Evolutionary conservation across 2,329 filamentous ascomycete genomes (phyloP).

Genomic region (Phoma herbarum): DNA sequence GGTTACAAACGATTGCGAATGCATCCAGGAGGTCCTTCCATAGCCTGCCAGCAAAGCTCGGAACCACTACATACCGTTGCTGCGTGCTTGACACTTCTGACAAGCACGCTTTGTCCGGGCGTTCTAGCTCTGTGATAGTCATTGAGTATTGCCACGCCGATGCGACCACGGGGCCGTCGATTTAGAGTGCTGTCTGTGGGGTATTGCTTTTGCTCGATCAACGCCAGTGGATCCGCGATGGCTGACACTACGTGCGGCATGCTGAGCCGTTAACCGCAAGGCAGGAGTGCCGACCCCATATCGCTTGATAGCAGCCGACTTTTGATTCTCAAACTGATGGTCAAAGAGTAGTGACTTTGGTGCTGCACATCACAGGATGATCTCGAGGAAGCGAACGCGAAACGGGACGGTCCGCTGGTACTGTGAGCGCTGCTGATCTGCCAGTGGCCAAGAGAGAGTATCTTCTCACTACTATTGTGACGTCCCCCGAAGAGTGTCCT

Average conservation of each 20-base stretch:
- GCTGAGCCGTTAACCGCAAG: background rate
- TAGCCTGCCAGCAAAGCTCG: too few relatives aligned
- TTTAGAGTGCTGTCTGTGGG: background rate
- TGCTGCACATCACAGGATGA: background rate
- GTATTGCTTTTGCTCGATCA: background rate
- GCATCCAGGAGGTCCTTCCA: too few relatives aligned
- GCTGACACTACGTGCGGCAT: background rate
- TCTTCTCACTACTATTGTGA: too few relatives aligned
- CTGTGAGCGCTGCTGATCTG: background rate
- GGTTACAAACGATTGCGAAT: too few relatives aligned
- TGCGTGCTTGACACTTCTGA: too few relatives aligned
- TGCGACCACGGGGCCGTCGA: background rate
- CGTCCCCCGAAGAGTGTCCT: background rate
- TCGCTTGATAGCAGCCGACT: background rate
- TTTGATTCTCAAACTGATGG: background rate
- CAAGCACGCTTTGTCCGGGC: too few relatives aligned
- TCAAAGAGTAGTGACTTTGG: background rate
- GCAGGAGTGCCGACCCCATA: constrained; percentile 1
- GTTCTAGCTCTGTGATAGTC: too few relatives aligned
- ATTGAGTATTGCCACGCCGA: constrained; percentile 5
- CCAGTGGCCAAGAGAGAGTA: background rate
- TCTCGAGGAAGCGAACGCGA: background rate
- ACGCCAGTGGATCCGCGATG: background rate
- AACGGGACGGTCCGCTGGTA: constrained; percentile 8
- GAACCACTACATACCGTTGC: too few relatives aligned